Percentiles rank a stretch among this genome's conserved stretches.
Conservation (phyloP, 805 yeast genomes). For the Candida piceae region DNA sequence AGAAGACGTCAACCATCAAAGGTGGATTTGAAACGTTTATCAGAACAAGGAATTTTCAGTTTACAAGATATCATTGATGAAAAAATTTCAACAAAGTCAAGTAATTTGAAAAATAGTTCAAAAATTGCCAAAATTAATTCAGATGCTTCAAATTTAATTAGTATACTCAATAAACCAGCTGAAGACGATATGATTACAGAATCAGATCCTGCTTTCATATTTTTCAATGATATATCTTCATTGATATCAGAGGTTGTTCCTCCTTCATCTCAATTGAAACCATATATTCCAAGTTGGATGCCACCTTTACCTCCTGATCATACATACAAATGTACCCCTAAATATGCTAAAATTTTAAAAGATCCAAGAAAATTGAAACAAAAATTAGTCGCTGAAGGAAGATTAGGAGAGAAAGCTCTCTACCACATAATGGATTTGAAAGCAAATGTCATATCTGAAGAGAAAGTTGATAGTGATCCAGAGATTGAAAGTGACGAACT, state of each 20-base stretch:
- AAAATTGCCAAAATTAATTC: slow-evolving; percentile 6
- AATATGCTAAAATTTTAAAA: slow-evolving; percentile 52
- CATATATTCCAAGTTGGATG: slow-evolving; percentile 65
- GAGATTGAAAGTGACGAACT: slow-evolving; percentile 9
- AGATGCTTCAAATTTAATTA: slow-evolving; percentile 6
- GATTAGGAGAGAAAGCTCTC: slow-evolving; percentile 74
- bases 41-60: slow-evolving; percentile 38
- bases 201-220: slow-evolving; percentile 46
- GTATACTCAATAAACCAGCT: slow-evolving; percentile 14
- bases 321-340: slow-evolving; percentile 77
- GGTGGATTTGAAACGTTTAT: slow-evolving; percentile 43
- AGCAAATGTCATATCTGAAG: slow-evolving; percentile 11
- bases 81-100: slow-evolving; percentile 20
- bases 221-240: slow-evolving; percentile 46
- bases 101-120: slow-evolving; percentile 9
- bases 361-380: slow-evolving; percentile 71
- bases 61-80: slow-evolving; percentile 38
- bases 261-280: slow-evolving; percentile 34
- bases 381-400: slow-evolving; percentile 73
- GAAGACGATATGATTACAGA: slow-evolving; percentile 28
- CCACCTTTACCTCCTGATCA: slow-evolving; percentile 94
- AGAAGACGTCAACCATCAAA: slow-evolving; percentile 52
- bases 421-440: slow-evolving; percentile 42
- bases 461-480: slow-evolving; percentile 12
- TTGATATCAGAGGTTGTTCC: slow-evolving; percentile 51